phyloP scores from a whole-genome alignment of 352 stramenopile genomes.

The Pythium insidiosum region DNA sequence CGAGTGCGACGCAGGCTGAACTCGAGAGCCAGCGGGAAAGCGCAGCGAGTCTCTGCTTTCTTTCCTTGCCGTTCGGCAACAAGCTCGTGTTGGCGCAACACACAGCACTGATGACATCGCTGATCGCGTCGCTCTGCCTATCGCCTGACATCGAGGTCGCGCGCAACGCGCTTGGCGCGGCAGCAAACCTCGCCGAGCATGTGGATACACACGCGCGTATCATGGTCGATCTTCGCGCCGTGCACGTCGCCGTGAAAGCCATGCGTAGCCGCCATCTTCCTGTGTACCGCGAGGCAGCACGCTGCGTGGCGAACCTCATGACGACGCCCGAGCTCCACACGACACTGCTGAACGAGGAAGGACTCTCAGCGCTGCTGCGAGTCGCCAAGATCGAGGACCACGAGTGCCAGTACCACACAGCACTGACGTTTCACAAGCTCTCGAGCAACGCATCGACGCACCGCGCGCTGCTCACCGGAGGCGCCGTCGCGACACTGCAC shows the following conservation, averaged over 20 bases:
- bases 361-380: conserved; percentile 74
- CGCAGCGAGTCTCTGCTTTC: conserved; percentile 79
- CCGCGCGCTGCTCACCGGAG: conserved; percentile 48
- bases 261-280: conserved; percentile 86
- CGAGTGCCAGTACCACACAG: conserved; percentile 87
- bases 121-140: conserved; percentile 70
- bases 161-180: conserved; percentile 85
- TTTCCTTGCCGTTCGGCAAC: conserved; percentile 75
- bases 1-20: conserved; percentile 30
- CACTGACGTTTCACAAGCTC: conserved; percentile 88
- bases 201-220: conserved; percentile 66
- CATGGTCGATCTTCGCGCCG: conserved; percentile 79
- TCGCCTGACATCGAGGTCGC: conserved; percentile 87
- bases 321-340: conserved; percentile 72
- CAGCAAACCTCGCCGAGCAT: conserved; percentile 90
- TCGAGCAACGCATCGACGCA: conserved; percentile 67
- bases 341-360: conserved; percentile 79
- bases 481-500: conserved; percentile 55
- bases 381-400: conserved; percentile 88
- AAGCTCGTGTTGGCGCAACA: conserved; percentile 57
- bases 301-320: conserved; percentile 88
- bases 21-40: conserved; percentile 90
- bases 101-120: conserved; percentile 37
- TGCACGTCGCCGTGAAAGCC: conserved; percentile 85
- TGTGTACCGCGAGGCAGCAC: conserved; percentile 89